Evolutionary conservation across 2,329 filamentous ascomycete genomes (phyloP).

Genomic region (Cucurbitaria berberidis): DNA sequence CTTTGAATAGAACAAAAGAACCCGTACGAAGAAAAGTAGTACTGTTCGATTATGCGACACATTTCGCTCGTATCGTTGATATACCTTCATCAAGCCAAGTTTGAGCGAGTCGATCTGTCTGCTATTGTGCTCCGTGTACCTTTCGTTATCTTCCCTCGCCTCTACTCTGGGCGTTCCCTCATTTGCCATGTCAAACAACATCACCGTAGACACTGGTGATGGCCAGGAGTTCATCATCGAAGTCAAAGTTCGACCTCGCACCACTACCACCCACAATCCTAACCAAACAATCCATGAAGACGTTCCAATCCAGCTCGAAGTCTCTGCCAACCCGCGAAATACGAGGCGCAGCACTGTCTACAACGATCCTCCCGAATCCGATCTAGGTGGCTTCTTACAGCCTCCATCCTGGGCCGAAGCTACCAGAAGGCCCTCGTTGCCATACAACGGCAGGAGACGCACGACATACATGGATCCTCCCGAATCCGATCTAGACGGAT

Average conservation of each 20-base stretch:
- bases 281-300: neutral
- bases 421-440: neutral
- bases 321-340: neutral
- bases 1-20: neutral
- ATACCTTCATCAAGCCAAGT: neutral
- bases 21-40: neutral
- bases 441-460: neutral
- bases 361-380: slow-evolving; percentile 4
- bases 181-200: neutral
- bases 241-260: slow-evolving; percentile 4
- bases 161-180: neutral
- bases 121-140: neutral
- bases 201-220: slow-evolving; percentile 1
- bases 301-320: slow-evolving; percentile 1
- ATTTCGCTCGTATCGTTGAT: neutral
- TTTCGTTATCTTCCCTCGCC: neutral
- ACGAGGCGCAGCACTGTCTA: slow-evolving; percentile 1
- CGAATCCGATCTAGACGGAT: slow-evolving; percentile 3
- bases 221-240: slow-evolving; percentile 3
- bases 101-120: neutral
- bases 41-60: neutral
- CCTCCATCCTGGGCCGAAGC: slow-evolving; percentile 1
- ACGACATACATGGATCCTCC: slow-evolving; percentile 3
- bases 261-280: neutral
- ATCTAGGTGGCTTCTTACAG: neutral